Base-by-base conservation (phyloP, 192 early-diverging fungal species). In the Backusella circina region DNA sequence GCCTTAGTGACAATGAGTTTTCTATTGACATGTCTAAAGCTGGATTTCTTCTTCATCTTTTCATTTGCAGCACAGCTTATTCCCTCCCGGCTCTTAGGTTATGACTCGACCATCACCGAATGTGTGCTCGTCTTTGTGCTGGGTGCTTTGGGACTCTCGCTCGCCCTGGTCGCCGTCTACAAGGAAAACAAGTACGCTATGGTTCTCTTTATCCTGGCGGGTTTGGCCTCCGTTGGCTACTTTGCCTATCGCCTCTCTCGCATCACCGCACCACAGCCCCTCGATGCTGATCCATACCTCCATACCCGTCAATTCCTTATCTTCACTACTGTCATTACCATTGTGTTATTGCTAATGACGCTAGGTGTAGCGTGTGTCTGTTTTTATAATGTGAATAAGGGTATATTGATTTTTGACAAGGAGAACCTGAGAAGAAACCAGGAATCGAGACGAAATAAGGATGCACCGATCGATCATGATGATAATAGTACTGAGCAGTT, bases 21-120 rank as follows among this genome's bases (percentile, higher is more conserved):
- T 21, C 38, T 86, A 21, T 44, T 83, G 32, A 86, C 85, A 18
- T 67, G 84, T 18, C 71, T 86, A 10, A 86, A 86, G 50, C 64
- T 86, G 3, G 82, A 86, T 65, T 71, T 84, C 41, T 86, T 77
- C 54, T 86, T 86, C 66, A 61, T 84, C 6, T 77, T 81, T 37
- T 72, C 82, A 12, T 86, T 82, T 41, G 85, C 80, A 1, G 78
- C 81, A 7, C 85, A 86, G 64, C 67, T 86, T 7, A 82, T 86
- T 16, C 85, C 85, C 10, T 84, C 85, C 3, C 36, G 66, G 12
- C 30, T 72, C 5, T 75, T 86, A 2, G 71, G 70, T 8, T 84
- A 86, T 37, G 64, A 68, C 35, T 41, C 65, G 18, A 70, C 73
- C 2, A 61, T 78, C 0, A 69, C 67, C 0, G 85, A 86, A 69